These are phyloP conservation scores for Polytrichum formosum DNA, from an alignment of 225 moss, liverwort and hornwort genomes.

Conservation along the genomic window DNA sequence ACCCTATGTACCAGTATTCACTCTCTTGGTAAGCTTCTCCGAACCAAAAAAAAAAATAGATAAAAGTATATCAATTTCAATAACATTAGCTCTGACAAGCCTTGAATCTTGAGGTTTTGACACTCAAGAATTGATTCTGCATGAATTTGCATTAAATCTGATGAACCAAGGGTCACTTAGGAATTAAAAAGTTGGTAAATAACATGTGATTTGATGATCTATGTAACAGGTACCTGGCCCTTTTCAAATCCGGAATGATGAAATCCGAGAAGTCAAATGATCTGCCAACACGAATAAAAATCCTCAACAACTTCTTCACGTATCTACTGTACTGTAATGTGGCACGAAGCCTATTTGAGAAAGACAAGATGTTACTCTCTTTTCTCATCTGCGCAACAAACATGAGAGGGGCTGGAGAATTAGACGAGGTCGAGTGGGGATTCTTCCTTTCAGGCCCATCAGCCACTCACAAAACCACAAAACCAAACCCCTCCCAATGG, in stretches of 20 bases:
- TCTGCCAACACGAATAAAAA: slow-evolving; percentile 37
- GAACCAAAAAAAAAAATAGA: too few relatives aligned
- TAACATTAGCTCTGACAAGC: too few relatives aligned
- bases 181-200: background rate
- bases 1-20: slow-evolving; percentile 93
- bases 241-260: slow-evolving; percentile 54
- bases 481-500: slow-evolving; percentile 52
- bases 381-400: slow-evolving; percentile 65
- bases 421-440: slow-evolving; percentile 48
- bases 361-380: slow-evolving; percentile 76
- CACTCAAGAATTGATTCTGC: too few relatives aligned
- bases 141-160: too few relatives aligned
- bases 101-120: too few relatives aligned
- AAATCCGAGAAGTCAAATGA: slow-evolving; percentile 58
- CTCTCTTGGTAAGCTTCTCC: slow-evolving; percentile 53
- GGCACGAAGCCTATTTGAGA: slow-evolving; percentile 69
- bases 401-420: slow-evolving; percentile 26
- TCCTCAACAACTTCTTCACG: slow-evolving; percentile 58
- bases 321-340: slow-evolving; percentile 68
- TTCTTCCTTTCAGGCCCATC: slow-evolving; percentile 57
- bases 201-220: background rate
- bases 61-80: too few relatives aligned
- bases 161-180: too few relatives aligned
- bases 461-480: slow-evolving; percentile 26
- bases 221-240: slow-evolving; percentile 54